These are phyloP conservation scores for Penicillium sp. DNA, from an alignment of 2,329 filamentous ascomycete genomes.

Conservation along the genomic window DNA sequence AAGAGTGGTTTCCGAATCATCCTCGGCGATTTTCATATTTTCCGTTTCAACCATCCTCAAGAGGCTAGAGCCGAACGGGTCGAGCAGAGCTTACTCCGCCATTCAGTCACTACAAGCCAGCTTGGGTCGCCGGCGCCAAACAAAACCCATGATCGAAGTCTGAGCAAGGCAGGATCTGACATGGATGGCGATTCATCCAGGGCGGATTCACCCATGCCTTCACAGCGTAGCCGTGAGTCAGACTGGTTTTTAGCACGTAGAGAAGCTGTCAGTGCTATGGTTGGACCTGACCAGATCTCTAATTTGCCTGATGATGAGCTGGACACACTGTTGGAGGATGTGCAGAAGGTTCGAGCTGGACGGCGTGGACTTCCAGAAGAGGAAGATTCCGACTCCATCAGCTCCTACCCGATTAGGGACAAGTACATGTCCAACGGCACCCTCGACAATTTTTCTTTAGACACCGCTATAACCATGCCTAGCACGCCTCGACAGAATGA, in stretches of 20 bases:
- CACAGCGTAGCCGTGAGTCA: constrained; percentile 69
- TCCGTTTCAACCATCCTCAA: constrained; percentile 96
- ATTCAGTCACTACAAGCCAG: constrained; percentile 68
- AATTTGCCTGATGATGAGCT: constrained; percentile 91
- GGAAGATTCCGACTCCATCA: constrained; percentile 85
- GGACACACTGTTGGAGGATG: constrained; percentile 88
- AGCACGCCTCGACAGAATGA: constrained; percentile 77
- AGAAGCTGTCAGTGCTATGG: constrained; percentile 86
- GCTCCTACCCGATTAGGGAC: constrained; percentile 83
- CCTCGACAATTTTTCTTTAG: constrained; percentile 91
- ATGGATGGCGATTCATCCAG: constrained; percentile 69
- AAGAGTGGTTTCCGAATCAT: constrained; percentile 94
- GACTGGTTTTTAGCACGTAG: constrained; percentile 93
- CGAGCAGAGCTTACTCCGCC: constrained; percentile 81
- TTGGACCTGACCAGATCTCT: constrained; percentile 86
- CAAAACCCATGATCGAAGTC: constrained; percentile 73
- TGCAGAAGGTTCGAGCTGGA: constrained; percentile 83
- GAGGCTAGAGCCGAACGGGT: constrained; percentile 91
- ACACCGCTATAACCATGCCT: constrained; percentile 90
- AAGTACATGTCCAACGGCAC: constrained; percentile 96
- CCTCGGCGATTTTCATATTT: constrained; percentile 96
- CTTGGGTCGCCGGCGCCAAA: constrained; percentile 64
- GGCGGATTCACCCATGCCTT: constrained; percentile 75
- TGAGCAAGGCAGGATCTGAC: constrained; percentile 77
- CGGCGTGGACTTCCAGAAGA: constrained; percentile 67